Conservation (phyloP, 2,329 filamentous ascomycete species). For the Alternaria arborescens region DNA sequence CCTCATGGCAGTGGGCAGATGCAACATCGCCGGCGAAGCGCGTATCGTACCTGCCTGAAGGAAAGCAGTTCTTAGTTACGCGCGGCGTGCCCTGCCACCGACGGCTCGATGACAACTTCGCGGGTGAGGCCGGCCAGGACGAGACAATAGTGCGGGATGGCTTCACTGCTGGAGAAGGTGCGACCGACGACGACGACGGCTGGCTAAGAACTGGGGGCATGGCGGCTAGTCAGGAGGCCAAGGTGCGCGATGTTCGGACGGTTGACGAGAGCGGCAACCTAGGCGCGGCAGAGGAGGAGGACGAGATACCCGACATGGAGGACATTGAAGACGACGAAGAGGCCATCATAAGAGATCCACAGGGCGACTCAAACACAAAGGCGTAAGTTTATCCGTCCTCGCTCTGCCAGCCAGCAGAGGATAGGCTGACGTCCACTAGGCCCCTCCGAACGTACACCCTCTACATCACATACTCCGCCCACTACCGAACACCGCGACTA, state of each 20-base stretch:
- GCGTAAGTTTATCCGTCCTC: slow-evolving; percentile 58
- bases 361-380: slow-evolving; percentile 58
- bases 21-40: slow-evolving; percentile 83
- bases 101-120: slow-evolving; percentile 91
- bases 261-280: slow-evolving; percentile 90
- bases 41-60: slow-evolving; percentile 80
- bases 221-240: slow-evolving; percentile 76
- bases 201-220: slow-evolving; percentile 90
- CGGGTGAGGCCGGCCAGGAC: slow-evolving; percentile 84
- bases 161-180: slow-evolving; percentile 62
- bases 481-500: slow-evolving; percentile 93
- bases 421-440: slow-evolving; percentile 56
- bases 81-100: slow-evolving; percentile 93
- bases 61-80: slow-evolving; percentile 95
- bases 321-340: slow-evolving; percentile 94
- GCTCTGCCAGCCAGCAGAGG: not conserved
- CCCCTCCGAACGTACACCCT: slow-evolving; percentile 93
- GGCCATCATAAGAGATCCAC: slow-evolving; percentile 81
- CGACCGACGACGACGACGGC: slow-evolving; percentile 78
- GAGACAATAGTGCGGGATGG: slow-evolving; percentile 86
- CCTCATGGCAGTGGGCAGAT: slow-evolving; percentile 95
- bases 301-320: slow-evolving; percentile 98
- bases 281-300: slow-evolving; percentile 73
- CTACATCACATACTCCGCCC: slow-evolving; percentile 97
- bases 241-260: slow-evolving; percentile 82